Evolutionary conservation across 371 early-diverging fungal species (phyloP).

Genomic region (Mortierella polycephala): DNA sequence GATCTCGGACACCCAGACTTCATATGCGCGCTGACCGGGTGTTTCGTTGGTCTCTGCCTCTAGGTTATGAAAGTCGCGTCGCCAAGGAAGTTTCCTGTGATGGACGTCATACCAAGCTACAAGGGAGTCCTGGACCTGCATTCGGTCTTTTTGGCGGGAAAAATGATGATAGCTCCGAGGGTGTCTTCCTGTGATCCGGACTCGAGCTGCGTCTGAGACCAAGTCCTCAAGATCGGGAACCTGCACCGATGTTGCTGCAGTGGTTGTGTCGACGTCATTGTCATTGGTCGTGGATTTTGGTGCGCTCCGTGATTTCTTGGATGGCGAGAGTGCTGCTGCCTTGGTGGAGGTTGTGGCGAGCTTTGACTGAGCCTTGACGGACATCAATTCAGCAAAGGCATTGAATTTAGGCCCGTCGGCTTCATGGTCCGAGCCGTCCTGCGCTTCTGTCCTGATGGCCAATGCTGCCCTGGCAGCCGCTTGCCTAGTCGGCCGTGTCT

Average conservation of each 20-base stretch:
- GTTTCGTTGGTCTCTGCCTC: neutral
- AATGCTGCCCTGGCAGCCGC: conserved; percentile 45
- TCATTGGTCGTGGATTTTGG: neutral
- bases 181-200: conserved; percentile 24
- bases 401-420: neutral
- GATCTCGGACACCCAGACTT: conserved; percentile 87
- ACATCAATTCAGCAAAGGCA: conserved; percentile 29
- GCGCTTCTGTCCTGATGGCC: conserved; percentile 37
- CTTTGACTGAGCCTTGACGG: conserved; percentile 12
- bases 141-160: conserved; percentile 27
- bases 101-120: conserved; percentile 74
- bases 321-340: neutral
- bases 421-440: conserved; percentile 1
- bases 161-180: conserved; percentile 32
- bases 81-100: conserved; percentile 80
- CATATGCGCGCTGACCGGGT: conserved; percentile 73
- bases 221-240: conserved; percentile 47
- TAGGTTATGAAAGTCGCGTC: conserved; percentile 55
- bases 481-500: conserved; percentile 16
- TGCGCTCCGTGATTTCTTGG: neutral
- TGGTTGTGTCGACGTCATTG: neutral
- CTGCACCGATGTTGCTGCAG: neutral
- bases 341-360: neutral
- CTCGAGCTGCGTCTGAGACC: conserved; percentile 29
- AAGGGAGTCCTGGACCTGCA: conserved; percentile 58